phyloP scores from a whole-genome alignment of 768 basidiomycete genomes.

The Pleurotus sapidus region DNA sequence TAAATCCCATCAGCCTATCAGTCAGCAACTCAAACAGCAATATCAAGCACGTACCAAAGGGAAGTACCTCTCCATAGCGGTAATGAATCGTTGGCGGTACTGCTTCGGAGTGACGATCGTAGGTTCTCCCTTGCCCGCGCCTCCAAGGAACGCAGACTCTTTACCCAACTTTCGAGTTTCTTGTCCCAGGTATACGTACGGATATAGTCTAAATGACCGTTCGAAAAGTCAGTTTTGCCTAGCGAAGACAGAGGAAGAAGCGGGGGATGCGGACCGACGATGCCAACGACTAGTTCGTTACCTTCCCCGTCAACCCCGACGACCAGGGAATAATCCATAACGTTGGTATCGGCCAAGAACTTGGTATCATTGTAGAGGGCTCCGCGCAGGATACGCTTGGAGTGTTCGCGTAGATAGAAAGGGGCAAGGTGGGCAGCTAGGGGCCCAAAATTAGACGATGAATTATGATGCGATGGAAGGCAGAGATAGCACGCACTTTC shows the following conservation, averaged over 20 bases:
- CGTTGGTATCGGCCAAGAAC: constrained; percentile 90
- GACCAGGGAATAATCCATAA: constrained; percentile 97
- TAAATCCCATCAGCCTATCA: neutral
- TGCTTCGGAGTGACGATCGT: constrained; percentile 96
- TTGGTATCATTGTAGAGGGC: constrained; percentile 95
- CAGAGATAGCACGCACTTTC: constrained; percentile 55
- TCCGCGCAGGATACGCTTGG: constrained; percentile 87
- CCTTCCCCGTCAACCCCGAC: constrained; percentile 88
- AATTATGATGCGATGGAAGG: neutral
- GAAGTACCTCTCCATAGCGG: constrained; percentile 89
- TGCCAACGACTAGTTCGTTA: constrained; percentile 93
- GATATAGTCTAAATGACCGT: constrained; percentile 70
- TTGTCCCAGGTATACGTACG: constrained; percentile 99
- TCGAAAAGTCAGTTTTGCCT: neutral
- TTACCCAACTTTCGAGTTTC: constrained; percentile 99
- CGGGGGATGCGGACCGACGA: constrained; percentile 70
- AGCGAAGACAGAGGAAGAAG: neutral
- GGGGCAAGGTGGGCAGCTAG: constrained; percentile 83
- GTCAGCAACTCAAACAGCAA: neutral
- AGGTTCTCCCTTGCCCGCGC: constrained; percentile 81
- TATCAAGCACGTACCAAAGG: constrained; percentile 50
- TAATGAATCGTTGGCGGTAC: constrained; percentile 84
- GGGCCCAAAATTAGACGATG: constrained; percentile 5
- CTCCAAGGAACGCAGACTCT: constrained; percentile 88
- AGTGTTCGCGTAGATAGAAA: constrained; percentile 95